Base-by-base conservation (phyloP, 176 grass and related monocot genomes). In the Olyra latifolia region DNA sequence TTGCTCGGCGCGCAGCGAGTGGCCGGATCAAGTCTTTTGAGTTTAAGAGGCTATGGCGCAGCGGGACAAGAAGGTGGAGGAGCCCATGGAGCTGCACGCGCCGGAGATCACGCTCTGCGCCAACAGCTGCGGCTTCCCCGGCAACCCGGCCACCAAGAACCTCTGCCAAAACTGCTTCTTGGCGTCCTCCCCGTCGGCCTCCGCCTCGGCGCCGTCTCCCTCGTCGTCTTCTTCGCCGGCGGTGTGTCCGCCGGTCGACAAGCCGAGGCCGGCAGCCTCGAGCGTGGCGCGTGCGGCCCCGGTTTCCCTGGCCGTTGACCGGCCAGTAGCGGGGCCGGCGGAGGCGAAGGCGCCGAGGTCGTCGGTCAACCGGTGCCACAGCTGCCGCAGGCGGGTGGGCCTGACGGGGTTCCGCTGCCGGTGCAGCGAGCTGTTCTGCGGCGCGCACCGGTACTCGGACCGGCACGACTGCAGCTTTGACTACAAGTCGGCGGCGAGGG, bases 371-470 rank as follows among this genome's bases (percentile, higher is more conserved):
- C 90, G 96, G 62, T 98, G 96, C 83, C 81, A 78, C 55, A 85
- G 75, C 48, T 98, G 96, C 86, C 83, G 88, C 57, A 93, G 88
- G 82, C 82, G 90, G 1, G 96, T 98, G 5, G 92, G 96, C 2
- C 87, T 98, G 6, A 91, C 86, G 12, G 96, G 96, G 6, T 93
- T 93, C 88, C 86, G 84, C 17, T 98, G 96, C 81, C 92, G 96
- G 6, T 98, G 96, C 74, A 92, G 92, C 16, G 90, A 98, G 46
- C 84, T 95, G 39, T 98, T 89, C 80, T 98, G 96, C 84, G 90
- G 88, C 74, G 55, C 91, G 75, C 96, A 98, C 86, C 92, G 96
- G 12, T 98, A 98, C 86, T 95, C 96, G 19, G 96, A 98, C 81
- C 88, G 88, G 8, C 96, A 98, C 78, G 88, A 75, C 12, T 98